A percentile compares a stretch with the other conserved stretches of the same genome.
Conservation (phyloP, 2,329 filamentous ascomycete genomes). For the Monosporascus sp. region DNA sequence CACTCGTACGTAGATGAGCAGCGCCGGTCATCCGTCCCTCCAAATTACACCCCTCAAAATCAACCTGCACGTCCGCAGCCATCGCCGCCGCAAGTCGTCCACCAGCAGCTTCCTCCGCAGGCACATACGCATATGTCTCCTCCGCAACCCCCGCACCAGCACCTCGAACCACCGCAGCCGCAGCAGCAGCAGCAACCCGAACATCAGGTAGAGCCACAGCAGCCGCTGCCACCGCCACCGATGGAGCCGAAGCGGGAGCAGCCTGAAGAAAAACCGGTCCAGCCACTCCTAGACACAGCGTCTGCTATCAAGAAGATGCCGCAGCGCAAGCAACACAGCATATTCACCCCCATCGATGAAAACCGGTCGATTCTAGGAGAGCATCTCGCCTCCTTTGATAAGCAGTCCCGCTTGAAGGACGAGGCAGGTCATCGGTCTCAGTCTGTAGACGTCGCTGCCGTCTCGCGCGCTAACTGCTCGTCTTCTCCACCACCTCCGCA, state of each 20-base stretch:
- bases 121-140: slow-evolving; percentile 46
- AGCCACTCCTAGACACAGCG: slow-evolving; percentile 45
- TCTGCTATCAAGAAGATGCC: slow-evolving; percentile 57
- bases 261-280: slow-evolving; percentile 39
- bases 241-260: slow-evolving; percentile 46
- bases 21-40: slow-evolving; percentile 67
- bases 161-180: slow-evolving; percentile 34
- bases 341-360: slow-evolving; percentile 96
- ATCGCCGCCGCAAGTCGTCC: slow-evolving; percentile 54
- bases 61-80: slow-evolving; percentile 49
- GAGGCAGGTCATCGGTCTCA: slow-evolving; percentile 48
- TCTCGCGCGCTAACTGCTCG: slow-evolving; percentile 45
- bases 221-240: slow-evolving; percentile 46
- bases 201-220: slow-evolving; percentile 14
- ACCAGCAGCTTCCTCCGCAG: slow-evolving; percentile 45
- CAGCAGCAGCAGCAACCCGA: slow-evolving; percentile 47
- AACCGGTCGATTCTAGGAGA: slow-evolving; percentile 82
- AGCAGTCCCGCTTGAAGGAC: slow-evolving; percentile 42
- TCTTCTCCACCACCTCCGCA: slow-evolving; percentile 53
- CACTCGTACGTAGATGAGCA: slow-evolving; percentile 73
- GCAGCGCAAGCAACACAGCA: slow-evolving; percentile 80
- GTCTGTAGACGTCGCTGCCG: slow-evolving; percentile 57
- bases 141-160: slow-evolving; percentile 45
- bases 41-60: slow-evolving; percentile 55
- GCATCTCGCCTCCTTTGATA: slow-evolving; percentile 66